These are phyloP conservation scores for Alternaria hordeiaustralica DNA, from an alignment of 2,329 filamentous ascomycete genomes.

Conservation along the genomic window DNA sequence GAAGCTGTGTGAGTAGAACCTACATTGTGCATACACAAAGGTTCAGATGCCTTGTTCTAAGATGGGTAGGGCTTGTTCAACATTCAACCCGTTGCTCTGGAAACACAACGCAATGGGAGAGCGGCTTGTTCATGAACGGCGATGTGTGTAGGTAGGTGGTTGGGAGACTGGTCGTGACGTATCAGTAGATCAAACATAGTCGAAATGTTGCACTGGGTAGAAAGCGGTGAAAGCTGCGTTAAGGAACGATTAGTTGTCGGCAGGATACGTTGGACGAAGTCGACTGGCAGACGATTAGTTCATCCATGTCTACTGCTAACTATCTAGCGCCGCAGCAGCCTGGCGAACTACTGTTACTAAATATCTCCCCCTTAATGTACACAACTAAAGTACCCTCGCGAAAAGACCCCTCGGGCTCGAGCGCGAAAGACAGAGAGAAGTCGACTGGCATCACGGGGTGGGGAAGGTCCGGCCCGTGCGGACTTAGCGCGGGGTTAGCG, in stretches of 20 bases:
- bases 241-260: neutral
- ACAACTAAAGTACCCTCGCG: no score
- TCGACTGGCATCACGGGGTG: neutral
- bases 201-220: neutral
- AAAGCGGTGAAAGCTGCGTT: neutral
- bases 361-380: no score
- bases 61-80: neutral
- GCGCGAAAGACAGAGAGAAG: no score
- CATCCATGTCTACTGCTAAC: no score
- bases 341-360: no score
- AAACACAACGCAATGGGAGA: neutral
- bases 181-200: neutral
- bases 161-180: neutral
- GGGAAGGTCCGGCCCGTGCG: conserved; percentile 6
- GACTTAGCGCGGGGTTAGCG: neutral
- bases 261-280: neutral
- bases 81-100: neutral
- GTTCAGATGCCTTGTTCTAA: neutral
- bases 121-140: neutral
- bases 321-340: no score
- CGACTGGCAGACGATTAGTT: no score
- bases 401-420: no score
- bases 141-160: neutral
- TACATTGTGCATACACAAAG: neutral
- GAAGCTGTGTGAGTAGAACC: neutral